phyloP scores from a whole-genome alignment of 352 stramenopile genomes.

The Pythium chondricola region DNA sequence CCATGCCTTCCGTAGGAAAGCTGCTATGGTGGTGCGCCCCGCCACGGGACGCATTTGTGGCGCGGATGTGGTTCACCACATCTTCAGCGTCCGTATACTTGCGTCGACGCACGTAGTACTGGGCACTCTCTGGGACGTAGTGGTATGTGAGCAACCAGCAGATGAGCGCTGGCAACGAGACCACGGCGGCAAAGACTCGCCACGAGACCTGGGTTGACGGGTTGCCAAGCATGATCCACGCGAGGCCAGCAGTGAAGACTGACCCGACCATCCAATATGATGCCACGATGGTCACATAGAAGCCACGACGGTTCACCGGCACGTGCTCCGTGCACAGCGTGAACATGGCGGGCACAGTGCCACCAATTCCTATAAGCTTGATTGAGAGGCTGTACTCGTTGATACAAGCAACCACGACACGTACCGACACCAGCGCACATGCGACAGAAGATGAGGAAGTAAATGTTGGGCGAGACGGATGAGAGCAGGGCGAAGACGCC shows the following conservation, averaged over 20 bases:
- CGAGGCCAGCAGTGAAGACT: slow-evolving; percentile 73
- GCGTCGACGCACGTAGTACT: slow-evolving; percentile 51
- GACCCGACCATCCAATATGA: slow-evolving; percentile 91
- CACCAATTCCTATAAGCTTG: slow-evolving; percentile 64
- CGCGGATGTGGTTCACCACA: slow-evolving; percentile 54
- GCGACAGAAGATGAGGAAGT: slow-evolving; percentile 54
- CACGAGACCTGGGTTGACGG: slow-evolving; percentile 41
- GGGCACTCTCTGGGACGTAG: slow-evolving; percentile 78
- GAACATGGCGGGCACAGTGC: slow-evolving; percentile 83
- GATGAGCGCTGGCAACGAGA: slow-evolving; percentile 56
- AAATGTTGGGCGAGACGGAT: slow-evolving; percentile 53
- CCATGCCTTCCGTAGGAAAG: slow-evolving; percentile 16
- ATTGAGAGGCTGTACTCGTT: background rate
- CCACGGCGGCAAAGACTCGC: slow-evolving; percentile 69
- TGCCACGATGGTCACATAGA: slow-evolving; percentile 83
- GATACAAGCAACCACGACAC: background rate
- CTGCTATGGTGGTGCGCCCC: background rate
- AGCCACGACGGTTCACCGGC: slow-evolving; percentile 58
- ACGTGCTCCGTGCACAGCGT: slow-evolving; percentile 85
- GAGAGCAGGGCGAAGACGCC: slow-evolving; percentile 71
- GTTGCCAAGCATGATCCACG: slow-evolving; percentile 76
- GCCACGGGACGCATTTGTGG: slow-evolving; percentile 23
- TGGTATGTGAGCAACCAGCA: slow-evolving; percentile 62
- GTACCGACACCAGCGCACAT: slow-evolving; percentile 57
- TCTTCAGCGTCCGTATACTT: slow-evolving; percentile 45